These are phyloP conservation scores for Monascus ruber DNA, from an alignment of 2,329 filamentous ascomycete genomes.

Conservation along the genomic window DNA sequence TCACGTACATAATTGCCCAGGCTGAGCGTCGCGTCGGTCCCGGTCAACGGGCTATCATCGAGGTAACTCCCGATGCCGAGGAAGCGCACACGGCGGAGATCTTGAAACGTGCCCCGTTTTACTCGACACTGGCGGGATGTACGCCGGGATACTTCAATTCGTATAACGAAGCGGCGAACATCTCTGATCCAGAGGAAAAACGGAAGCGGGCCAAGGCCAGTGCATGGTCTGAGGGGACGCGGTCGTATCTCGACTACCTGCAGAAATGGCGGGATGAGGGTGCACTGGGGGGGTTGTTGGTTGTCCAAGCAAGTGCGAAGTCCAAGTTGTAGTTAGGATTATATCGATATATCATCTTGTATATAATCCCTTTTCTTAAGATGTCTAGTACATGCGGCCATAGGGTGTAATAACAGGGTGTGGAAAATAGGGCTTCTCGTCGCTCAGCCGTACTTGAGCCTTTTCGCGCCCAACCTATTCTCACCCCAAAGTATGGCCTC, in stretches of 20 bases:
- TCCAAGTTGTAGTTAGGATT: too few relatives aligned
- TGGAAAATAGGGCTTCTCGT: too few relatives aligned
- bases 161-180: slow-evolving; percentile 27
- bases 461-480: too few relatives aligned
- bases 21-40: slow-evolving; percentile 7
- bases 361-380: too few relatives aligned
- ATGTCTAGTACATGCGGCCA: too few relatives aligned
- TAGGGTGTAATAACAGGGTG: too few relatives aligned
- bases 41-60: slow-evolving; percentile 12
- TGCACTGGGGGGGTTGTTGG: slow-evolving; percentile 12
- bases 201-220: slow-evolving; percentile 20
- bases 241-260: slow-evolving; percentile 16
- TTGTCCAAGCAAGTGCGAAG: neutral
- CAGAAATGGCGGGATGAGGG: slow-evolving; percentile 16
- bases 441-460: too few relatives aligned
- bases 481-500: too few relatives aligned
- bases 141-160: slow-evolving; percentile 45
- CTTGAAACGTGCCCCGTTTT: slow-evolving; percentile 29
- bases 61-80: slow-evolving; percentile 37
- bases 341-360: too few relatives aligned
- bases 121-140: slow-evolving; percentile 36
- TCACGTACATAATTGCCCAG: slow-evolving; percentile 34
- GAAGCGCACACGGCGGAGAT: slow-evolving; percentile 37
- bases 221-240: slow-evolving; percentile 21
- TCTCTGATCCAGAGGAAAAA: slow-evolving; percentile 15